Base-by-base conservation (phyloP, 768 basidiomycete species). In the Lyophyllum shimeji region DNA sequence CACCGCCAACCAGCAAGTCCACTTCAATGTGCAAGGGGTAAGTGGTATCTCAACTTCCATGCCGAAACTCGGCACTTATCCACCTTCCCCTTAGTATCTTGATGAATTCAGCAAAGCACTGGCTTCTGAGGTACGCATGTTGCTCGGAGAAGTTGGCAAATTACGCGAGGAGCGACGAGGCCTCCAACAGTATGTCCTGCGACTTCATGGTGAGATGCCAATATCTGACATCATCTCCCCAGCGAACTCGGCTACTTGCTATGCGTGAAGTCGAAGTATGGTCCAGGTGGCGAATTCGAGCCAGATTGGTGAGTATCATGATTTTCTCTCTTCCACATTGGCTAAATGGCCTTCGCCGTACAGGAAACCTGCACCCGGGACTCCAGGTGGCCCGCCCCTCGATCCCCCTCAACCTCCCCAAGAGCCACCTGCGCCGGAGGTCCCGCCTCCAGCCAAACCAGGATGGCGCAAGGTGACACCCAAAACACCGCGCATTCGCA, bases 51-150 rank as follows among this genome's bases (percentile, higher is more conserved):
- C 21, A n/a, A 15, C 13, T 18, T 27, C 8, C n/a, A n/a, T n/a
- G 39, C 39, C 8, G 6, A 23, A 23, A 57, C 18, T 33, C 52
- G 6, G 7, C 27, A 23, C 39, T 62, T 21, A 57, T 9, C 20
- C 60, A 4, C 5, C 29, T 34, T 15, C 34, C 47, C 31, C 40
- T 17, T 44, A 91, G 88, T 93, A 94, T 67, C 79, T 94, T 13
- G 88, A 94, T 57, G 90, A 94, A 54, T 94, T 94, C 72, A 93
- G 90, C 69, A 89, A 85, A 67, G 87, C 92, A 1, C 72, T 94
- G 45, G 90, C 92, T 2, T 77, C 82, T 15, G 92, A 94, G 74
- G 91, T 94, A 9, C 84, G 90, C 27, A 87, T 90, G 80, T 76
- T 94, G 13, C 80, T 94, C 9, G 82, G 80, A 33, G 92, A 94